Conservation (phyloP, 164 flowering plant genomes). For the Stephania yunnanensis region DNA sequence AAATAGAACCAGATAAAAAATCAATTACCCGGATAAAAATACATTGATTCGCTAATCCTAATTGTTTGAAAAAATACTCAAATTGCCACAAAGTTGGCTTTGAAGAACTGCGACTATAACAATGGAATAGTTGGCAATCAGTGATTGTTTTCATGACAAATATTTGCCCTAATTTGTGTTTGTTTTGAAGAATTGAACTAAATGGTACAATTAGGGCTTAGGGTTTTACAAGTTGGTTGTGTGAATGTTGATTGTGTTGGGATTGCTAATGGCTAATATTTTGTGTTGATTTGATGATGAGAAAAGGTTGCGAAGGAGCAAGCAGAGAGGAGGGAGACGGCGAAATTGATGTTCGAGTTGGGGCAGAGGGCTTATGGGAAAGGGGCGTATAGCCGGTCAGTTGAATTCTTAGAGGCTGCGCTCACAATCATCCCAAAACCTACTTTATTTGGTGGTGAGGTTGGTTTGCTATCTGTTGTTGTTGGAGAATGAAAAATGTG, state of each 20-base stretch:
- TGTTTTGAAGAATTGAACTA: neutral
- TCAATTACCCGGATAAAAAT: too few species aligned
- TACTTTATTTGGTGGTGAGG: conserved; percentile 95
- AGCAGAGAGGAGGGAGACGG: conserved; percentile 78
- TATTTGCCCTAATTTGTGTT: neutral
- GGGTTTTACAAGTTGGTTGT: too few species aligned
- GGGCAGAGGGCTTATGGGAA: conserved; percentile 92
- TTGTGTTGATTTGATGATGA: conserved; percentile 9
- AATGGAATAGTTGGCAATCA: too few species aligned
- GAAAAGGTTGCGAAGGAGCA: conserved; percentile 88
- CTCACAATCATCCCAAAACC: conserved; percentile 86
- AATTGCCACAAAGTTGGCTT: too few species aligned
- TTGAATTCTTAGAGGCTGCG: conserved; percentile 87
- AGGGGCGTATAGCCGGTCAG: conserved; percentile 80
- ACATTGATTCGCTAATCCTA: too few species aligned
- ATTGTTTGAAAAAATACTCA: too few species aligned
- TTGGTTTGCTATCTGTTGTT: conserved; percentile 24
- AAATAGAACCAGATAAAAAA: too few species aligned
- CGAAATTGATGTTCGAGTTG: conserved; percentile 83
- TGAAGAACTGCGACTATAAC: too few species aligned
- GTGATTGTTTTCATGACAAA: too few species aligned
- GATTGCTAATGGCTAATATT: neutral
- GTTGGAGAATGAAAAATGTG: neutral
- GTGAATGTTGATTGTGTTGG: too few species aligned
- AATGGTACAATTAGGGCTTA: neutral